Base-by-base conservation (phyloP, 305 asterid species). In the Rubia peregrina region DNA sequence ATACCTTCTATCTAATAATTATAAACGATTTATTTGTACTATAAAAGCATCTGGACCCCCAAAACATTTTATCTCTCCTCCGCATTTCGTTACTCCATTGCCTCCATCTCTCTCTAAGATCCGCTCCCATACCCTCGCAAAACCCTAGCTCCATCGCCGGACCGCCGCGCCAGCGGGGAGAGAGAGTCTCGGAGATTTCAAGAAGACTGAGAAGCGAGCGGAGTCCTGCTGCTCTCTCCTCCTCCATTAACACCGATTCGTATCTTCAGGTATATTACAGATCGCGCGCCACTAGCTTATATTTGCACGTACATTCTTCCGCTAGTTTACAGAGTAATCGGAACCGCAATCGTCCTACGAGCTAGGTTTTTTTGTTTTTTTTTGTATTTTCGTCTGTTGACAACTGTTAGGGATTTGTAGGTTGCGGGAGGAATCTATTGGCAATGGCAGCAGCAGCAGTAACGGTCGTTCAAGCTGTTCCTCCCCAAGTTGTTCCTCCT, bases 401-500 rank as follows among this genome's bases (percentile, higher is more conserved):
- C 38, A 24, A 49, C 51, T 73, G 30, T 71, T 74, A 22, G 64
- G 74, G 59, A 55, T 80, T 74, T 48, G 65, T 64, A 83, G 88
- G 78, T 65, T 81, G 68, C 65, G 71, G 10, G 76, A 72, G 80
- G 74, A 84, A 83, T 81, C 80, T 67, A 76, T 75, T 65, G 63
- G 77, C 26, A 69, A 83, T 86, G 92, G 82, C 91, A 72, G 89
- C 80, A 69, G 81, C 79, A 66, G 81, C 78, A 43, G 86, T 68
- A 56, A 76, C 77, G 66, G 79, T 77, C 59, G 85, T 79, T 73
- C 83, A 63, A 72, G 83, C 92, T 14, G 95, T 89, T 73, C 76
- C 94, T 76, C 84, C 95, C 40, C 94, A 92, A 86, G 88, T 36
- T 36, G 40, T 36, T 73, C 76, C 94, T 76, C 84, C 95, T 43